Evolutionary conservation across 192 early-diverging fungal genomes (phyloP), one percentile per base, ranked within the genome.

Genomic region (Kappamyces sp.): DNA sequence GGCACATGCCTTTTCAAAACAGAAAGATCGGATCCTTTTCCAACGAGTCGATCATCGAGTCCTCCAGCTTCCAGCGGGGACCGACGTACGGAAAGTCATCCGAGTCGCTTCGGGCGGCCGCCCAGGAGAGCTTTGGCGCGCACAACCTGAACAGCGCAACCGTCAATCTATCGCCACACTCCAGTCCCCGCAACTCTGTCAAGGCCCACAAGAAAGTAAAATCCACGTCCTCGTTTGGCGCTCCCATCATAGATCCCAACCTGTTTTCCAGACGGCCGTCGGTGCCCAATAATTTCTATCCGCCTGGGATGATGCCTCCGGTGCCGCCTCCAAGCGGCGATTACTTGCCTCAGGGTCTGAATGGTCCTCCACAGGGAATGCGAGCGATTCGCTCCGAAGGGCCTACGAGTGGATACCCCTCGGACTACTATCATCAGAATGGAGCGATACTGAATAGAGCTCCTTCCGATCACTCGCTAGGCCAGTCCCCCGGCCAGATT

Each of bases 201-300:
- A 55, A 55, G 45, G 41, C 29, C 7, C 41, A 15, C 2, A 55
- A 55, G 53, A 55, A 55, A 55, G 53, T 55, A 2, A 55, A 55
- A 1, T 55, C 53, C 31, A 43, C 36, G 3, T 38, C 53, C 36
- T 55, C 53, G 7, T 55, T 55, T 11, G 40, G 40, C 4, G 50
- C 36, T 52, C 50, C 50, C 12, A 38, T 52, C 40, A 38, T 34
- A 5, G 40, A 52, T 29, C 7, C 50, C 3, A 38, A 30, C 8
- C 14, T 39, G 31, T 5, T 29, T 5, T 39, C 34, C 30, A 22
- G 29, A 39, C 22, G 29, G 4, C 31, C 31, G 3, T 32, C 30
- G 22, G 29, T 29, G 32, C 11, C 36, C 22, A 37, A 55, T 6
- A 39, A 31, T 4, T 32, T 32, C 4, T 8, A 39, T 6, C 22